Evolutionary conservation across 1,139 yeast species (phyloP).

Genomic region (Kodamaea sp.): DNA sequence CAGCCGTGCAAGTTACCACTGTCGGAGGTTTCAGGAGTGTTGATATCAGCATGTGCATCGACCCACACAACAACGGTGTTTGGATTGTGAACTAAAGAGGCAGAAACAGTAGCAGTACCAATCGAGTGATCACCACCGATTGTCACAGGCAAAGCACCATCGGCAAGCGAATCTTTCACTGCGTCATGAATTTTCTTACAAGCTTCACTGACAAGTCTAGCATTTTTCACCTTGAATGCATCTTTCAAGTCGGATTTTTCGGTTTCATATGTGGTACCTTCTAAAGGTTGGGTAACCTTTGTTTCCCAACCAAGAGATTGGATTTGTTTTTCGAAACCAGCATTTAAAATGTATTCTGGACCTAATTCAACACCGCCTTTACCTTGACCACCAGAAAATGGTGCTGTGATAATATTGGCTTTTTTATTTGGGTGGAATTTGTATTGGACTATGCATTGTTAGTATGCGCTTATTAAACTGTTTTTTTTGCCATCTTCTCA

Average conservation of each 20-base stretch:
- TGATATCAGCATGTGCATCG: constrained; percentile 97
- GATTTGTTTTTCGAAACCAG: constrained; percentile 65
- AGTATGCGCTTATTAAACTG: neutral
- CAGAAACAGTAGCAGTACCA: constrained; percentile 90
- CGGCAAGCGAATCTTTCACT: constrained; percentile 46
- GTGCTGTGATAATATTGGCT: constrained; percentile 72
- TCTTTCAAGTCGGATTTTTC: constrained; percentile 43
- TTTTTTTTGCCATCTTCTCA: neutral
- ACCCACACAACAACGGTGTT: constrained; percentile 93
- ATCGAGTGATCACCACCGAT: constrained; percentile 97
- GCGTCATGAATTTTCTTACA: constrained; percentile 61
- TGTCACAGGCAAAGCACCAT: constrained; percentile 70
- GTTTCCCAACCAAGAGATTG: constrained; percentile 71
- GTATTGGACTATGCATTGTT: constrained; percentile 25
- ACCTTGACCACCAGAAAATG: constrained; percentile 96
- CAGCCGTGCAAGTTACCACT: constrained; percentile 96
- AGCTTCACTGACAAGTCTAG: constrained; percentile 73
- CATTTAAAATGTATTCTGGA: constrained; percentile 73
- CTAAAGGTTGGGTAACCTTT: constrained; percentile 54
- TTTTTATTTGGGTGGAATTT: constrained; percentile 52
- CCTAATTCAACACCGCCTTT: constrained; percentile 92
- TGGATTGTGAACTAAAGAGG: constrained; percentile 74
- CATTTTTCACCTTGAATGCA: constrained; percentile 62
- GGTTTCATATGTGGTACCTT: constrained; percentile 41
- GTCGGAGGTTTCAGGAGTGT: constrained; percentile 81